phyloP scores from a whole-genome alignment of 805 yeast genomes.

The Kodamaea neixiangensis region DNA sequence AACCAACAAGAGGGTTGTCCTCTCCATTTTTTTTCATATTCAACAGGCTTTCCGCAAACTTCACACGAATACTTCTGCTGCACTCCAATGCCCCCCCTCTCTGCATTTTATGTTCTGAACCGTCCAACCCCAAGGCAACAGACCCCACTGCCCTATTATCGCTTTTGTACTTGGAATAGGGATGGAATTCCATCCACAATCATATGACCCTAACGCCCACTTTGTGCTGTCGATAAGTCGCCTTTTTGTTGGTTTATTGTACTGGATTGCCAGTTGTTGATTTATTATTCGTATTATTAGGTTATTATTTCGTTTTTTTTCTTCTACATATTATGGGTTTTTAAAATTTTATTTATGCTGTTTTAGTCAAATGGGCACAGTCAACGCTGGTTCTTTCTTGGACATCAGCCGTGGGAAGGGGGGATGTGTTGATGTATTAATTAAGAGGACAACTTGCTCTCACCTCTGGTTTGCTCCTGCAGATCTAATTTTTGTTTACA shows the following conservation, averaged over 20 bases:
- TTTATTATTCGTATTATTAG: too few relatives aligned
- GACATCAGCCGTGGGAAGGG: too few relatives aligned
- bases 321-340: background rate
- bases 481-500: background rate
- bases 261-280: background rate
- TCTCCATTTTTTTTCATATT: too few relatives aligned
- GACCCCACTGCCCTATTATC: background rate
- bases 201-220: background rate
- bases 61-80: background rate
- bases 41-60: too few relatives aligned
- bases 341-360: too few relatives aligned
- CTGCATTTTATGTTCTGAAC: background rate
- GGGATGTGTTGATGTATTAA: too few relatives aligned
- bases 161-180: background rate
- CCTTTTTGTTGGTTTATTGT: background rate
- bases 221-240: background rate
- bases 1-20: too few relatives aligned
- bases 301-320: too few relatives aligned
- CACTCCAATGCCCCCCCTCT: background rate
- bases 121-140: background rate
- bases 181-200: background rate
- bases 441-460: too few relatives aligned
- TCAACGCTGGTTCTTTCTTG: too few relatives aligned
- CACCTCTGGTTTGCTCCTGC: background rate
- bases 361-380: too few relatives aligned